These are phyloP conservation scores for Hypoxylon sp. DNA, from an alignment of 2,329 filamentous ascomycete species.

Conservation along the genomic window DNA sequence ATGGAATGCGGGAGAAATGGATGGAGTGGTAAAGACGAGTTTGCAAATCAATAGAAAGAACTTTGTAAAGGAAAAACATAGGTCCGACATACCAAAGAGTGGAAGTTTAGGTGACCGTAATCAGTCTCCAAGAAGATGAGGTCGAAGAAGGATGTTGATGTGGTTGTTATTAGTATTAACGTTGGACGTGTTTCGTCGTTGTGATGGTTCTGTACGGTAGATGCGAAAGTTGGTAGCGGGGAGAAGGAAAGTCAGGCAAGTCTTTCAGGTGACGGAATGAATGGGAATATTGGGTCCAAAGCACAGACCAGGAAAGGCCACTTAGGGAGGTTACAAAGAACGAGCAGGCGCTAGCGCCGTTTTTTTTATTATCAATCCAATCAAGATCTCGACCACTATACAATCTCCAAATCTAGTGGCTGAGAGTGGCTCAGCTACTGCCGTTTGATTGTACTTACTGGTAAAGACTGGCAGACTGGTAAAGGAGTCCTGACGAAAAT, in stretches of 20 bases:
- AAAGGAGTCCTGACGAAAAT: constrained; percentile 16
- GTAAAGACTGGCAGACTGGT: neutral
- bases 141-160: constrained; percentile 22
- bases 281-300: constrained; percentile 29
- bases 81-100: constrained; percentile 31
- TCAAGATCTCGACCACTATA: constrained; percentile 14
- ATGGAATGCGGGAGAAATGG: constrained; percentile 50
- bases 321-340: constrained; percentile 24
- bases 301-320: constrained; percentile 33
- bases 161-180: constrained; percentile 31
- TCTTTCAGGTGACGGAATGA: constrained; percentile 49
- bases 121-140: constrained; percentile 22
- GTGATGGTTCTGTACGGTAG: constrained; percentile 28
- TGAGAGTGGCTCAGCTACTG: constrained; percentile 37
- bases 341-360: constrained; percentile 27
- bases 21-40: constrained; percentile 35
- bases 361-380: constrained; percentile 25
- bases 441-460: constrained; percentile 9
- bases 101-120: constrained; percentile 8
- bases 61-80: neutral
- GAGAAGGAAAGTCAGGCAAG: constrained; percentile 46
- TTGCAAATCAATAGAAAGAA: constrained; percentile 24
- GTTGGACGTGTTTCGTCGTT: constrained; percentile 23
- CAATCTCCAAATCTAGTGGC: constrained; percentile 31
- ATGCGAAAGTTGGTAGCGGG: constrained; percentile 44